Evolutionary conservation across 495 filamentous ascomycete genomes (phyloP).

Genomic region (Letharia columbiana): DNA sequence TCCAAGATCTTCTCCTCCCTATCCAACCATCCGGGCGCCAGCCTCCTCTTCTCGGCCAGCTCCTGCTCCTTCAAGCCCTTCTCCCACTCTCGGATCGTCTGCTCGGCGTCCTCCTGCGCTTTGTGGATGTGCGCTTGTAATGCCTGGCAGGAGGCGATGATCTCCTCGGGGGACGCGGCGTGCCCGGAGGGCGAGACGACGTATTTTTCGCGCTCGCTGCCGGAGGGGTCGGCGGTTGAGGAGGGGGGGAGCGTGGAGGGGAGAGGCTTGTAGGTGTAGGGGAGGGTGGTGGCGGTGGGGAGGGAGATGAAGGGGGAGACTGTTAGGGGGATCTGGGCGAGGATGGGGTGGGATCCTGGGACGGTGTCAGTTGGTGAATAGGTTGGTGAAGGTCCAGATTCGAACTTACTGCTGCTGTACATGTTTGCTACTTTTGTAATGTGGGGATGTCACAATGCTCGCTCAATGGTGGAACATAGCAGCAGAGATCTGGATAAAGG

Average conservation of each 20-base stretch:
- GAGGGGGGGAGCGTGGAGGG: slow-evolving; percentile 78
- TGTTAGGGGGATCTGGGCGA: slow-evolving; percentile 84
- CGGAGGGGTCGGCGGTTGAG: slow-evolving; percentile 45
- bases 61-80: slow-evolving; percentile 63
- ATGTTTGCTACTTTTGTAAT: slow-evolving; percentile 7
- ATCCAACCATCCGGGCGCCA: slow-evolving; percentile 93
- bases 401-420: slow-evolving; percentile 24
- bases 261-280: slow-evolving; percentile 88
- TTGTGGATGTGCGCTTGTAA: slow-evolving; percentile 65
- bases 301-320: slow-evolving; percentile 93
- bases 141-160: slow-evolving; percentile 68
- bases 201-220: slow-evolving; percentile 50
- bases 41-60: slow-evolving; percentile 79
- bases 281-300: slow-evolving; percentile 80
- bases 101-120: slow-evolving; percentile 52
- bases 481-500: background rate
- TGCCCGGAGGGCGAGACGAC: slow-evolving; percentile 63
- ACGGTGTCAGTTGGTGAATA: slow-evolving; percentile 20
- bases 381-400: background rate
- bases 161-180: slow-evolving; percentile 71
- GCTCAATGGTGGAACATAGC: background rate
- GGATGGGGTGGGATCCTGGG: slow-evolving; percentile 71
- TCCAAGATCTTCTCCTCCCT: slow-evolving; percentile 75
- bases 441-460: background rate
- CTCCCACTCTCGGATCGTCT: slow-evolving; percentile 60